Base-by-base conservation (phyloP, 2,329 filamentous ascomycete species). In the Colletotrichum sp. region DNA sequence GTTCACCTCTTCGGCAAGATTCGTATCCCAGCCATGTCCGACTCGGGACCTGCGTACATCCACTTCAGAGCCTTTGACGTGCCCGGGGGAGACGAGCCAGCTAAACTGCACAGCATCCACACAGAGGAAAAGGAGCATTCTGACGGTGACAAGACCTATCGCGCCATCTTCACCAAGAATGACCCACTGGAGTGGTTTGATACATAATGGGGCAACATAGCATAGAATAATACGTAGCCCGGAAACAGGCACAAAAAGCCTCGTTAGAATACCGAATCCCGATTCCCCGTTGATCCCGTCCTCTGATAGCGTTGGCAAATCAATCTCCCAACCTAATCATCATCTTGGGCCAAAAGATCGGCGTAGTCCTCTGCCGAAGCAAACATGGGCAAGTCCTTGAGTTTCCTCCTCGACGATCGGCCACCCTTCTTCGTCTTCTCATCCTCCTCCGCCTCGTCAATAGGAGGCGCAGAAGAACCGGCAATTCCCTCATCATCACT, bases 351-450 rank as follows among this genome's bases (percentile, higher is more conserved):
- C 82, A 98, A 84, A 85, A 98, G 89, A 79, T 93, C 94, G 18
- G 95, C 96, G 83, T 98, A 99, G 82, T 98, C 97, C 69, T 98
- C 97, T 36, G 90, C 93, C 36, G 95, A 97, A 24, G 97, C 97
- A 86, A 99, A 99, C 43, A 92, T 97, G 8, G 97, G 97, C 78
- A 99, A 87, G 76, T 92, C 91, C 89, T 95, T 98, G 83, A 98
- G 88, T 86, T 95, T 95, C 89, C 93, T 95, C 86, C 90, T 93
- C 86, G 94, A 94, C 81, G 91, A 89, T 89, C 76, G 82, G 75
- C 79, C 81, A n/a, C 81, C 81, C 77, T 87, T 86, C 77, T 83
- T 84, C 24, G 79, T 80, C 64, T 85, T 83, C 58, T 79, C 79
- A 31, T 81, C 85, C 63, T 83, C 83, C 67, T 80, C 75, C 74